Base-by-base conservation (phyloP, 345 rosid species). In the Geranium rotundifolium region DNA sequence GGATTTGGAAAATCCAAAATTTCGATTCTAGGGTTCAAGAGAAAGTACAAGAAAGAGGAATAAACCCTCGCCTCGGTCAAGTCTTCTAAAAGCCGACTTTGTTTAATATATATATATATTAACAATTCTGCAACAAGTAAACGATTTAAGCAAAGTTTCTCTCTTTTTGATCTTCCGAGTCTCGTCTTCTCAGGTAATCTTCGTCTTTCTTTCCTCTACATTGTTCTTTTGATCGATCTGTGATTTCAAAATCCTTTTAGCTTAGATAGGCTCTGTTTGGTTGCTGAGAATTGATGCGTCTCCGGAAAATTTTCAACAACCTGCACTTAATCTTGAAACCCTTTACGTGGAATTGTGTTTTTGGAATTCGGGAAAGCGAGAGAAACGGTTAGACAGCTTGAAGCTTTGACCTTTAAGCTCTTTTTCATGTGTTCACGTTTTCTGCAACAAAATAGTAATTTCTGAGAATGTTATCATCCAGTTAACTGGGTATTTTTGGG, bases 131-230 rank as follows among this genome's bases (percentile, higher is more conserved):
- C 52, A 46, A 12, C 52, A 9, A 46, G 52, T 46, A 46, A 46
- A 46, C 52, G 52, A 46, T 46, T 14, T 14, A 46, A 46, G 52
- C 52, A 3, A 46, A 46, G 52, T 14, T 12, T 12, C 52, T 46
- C 6, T 46, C 52, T 12, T 37, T 37, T 46, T 1, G 15, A 46
- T 46, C 16, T 7, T 46, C 57, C 52, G 12, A 60, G 49, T 12
- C 54, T 19, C 17, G 13, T 15, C 27, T 60, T 12, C 59, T 17
- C 59, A 60, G 70, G 70, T 60, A 54, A 60, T 67, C 60, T 4
- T 20, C 64, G 55, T 1, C 57, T 52, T 19, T 59, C 19, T 41
- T 46, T 46, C 13, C 8, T 46, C 52, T 0, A 9, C 52, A 46
- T 7, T 46, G 52, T 46, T 34, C 3, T 46, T 46, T 12, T 46